Evolutionary conservation across 2,329 filamentous ascomycete species (phyloP), one percentile per base, ranked within the genome.

Genomic region (Ascochyta rabiei): DNA sequence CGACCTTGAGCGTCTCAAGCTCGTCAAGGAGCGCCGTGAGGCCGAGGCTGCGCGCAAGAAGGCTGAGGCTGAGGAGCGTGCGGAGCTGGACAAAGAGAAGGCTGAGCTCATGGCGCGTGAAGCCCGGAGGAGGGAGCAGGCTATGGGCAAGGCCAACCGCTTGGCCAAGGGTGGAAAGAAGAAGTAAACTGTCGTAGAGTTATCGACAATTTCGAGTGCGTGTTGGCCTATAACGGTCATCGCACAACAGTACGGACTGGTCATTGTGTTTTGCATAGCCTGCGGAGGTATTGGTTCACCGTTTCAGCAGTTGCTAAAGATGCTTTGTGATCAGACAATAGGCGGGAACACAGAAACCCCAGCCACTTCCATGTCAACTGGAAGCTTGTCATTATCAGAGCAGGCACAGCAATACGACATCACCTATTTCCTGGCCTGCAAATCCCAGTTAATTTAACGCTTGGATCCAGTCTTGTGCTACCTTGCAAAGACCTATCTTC

Each of bases 1-100:
- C 5, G 95, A 99, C 77, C 72, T 98, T 64, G 93, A 91, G 55
- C 85, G 95, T 51, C 79, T 99, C 69, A 86, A 82, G 75, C 73
- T 93, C 56, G 91, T 99, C 63, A 86, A 88, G 42, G 91, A 96
- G 82, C 89, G 91, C 79, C 86, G 95, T 60, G 93, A 90, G 69
- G 88, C 88, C 18, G 93, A 96, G 70, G 86, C 90, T 48, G 89
- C 87, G 26, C 82, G 91, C 67, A 93, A 93, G 82, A 85, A 90
- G 80, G 93, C 86, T 1, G 80, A 82, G 69, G 79, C 79, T 37
- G 77, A 80, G 66, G 80, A 82, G 75, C 75, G 73, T 56, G 79
- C 79, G 7, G 73, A 81, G 73, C 64, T 77, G 2, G 86, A 88
- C 85, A 85, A 82, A 82, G 76, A 61, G 40, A 81, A 81, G 74